These are phyloP conservation scores for Lathyrus tuberosus DNA, from an alignment of 306 rosid genomes.

Conservation along the genomic window DNA sequence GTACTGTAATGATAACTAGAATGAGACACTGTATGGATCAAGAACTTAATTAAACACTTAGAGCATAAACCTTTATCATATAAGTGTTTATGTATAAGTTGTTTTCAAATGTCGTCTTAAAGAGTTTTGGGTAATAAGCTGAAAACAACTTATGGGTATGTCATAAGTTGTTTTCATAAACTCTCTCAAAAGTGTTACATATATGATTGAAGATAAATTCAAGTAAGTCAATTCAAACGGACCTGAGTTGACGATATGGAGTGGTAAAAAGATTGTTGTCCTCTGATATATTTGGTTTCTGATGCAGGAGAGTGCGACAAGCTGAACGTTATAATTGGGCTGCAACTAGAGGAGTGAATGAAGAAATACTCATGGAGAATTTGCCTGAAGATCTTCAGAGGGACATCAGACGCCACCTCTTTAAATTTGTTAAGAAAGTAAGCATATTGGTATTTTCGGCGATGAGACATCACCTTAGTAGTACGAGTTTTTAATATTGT, in stretches of 20 bases:
- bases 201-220: too few relatives aligned
- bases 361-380: constrained; percentile 72
- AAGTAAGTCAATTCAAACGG: not conserved
- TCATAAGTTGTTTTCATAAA: not conserved
- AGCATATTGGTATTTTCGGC: not conserved
- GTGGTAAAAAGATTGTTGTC: not conserved
- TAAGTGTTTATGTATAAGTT: too few relatives aligned
- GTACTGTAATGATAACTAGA: too few relatives aligned
- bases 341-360: constrained; percentile 93
- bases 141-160: too few relatives aligned
- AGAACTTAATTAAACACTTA: too few relatives aligned
- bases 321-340: constrained; percentile 88
- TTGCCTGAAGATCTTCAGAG: constrained; percentile 86
- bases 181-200: too few relatives aligned
- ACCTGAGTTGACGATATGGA: not conserved
- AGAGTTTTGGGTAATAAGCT: too few relatives aligned
- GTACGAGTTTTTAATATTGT: not conserved
- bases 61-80: too few relatives aligned
- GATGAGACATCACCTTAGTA: not conserved
- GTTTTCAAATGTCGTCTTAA: too few relatives aligned
- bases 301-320: constrained; percentile 65
- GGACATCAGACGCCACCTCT: constrained; percentile 82
- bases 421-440: constrained; percentile 41
- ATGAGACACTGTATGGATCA: too few relatives aligned
- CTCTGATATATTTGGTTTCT: constrained; percentile 30